A percentile compares a stretch with the other conserved stretches of the same genome.
Conservation (phyloP, 2,329 filamentous ascomycete species). For the Pseudophaeomoniella oleicola region DNA sequence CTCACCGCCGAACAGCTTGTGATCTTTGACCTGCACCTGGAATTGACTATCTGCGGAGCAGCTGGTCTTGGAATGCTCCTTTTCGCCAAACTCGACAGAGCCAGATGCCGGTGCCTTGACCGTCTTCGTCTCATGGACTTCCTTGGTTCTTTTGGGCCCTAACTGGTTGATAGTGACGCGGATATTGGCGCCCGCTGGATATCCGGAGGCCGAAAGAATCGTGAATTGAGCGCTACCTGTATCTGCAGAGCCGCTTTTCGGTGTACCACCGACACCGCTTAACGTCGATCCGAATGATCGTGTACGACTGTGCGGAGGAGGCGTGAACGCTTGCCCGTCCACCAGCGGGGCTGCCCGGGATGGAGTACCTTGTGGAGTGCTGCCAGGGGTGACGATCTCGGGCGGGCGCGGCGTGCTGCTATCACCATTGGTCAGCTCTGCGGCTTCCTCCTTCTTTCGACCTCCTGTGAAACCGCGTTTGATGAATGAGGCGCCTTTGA, state of each 20-base stretch:
- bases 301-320: slow-evolving; percentile 27
- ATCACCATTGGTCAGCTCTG: slow-evolving; percentile 8
- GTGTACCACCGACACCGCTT: slow-evolving; percentile 35
- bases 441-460: slow-evolving; percentile 36
- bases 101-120: slow-evolving; percentile 54
- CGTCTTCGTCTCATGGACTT: slow-evolving; percentile 84
- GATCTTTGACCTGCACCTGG: slow-evolving; percentile 71
- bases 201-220: slow-evolving; percentile 64
- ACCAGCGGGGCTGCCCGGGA: slow-evolving; percentile 29
- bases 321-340: slow-evolving; percentile 6
- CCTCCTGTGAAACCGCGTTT: slow-evolving; percentile 67
- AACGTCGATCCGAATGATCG: slow-evolving; percentile 35
- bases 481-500: slow-evolving; percentile 82
- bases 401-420: slow-evolving; percentile 4
- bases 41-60: slow-evolving; percentile 77
- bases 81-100: slow-evolving; percentile 44
- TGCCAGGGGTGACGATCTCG: slow-evolving; percentile 4
- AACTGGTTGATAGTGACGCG: slow-evolving; percentile 59
- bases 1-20: slow-evolving; percentile 73
- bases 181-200: slow-evolving; percentile 61
- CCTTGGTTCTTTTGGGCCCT: slow-evolving; percentile 53
- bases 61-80: slow-evolving; percentile 60
- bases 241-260: slow-evolving; percentile 37
- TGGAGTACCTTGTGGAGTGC: slow-evolving; percentile 14
- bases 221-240: slow-evolving; percentile 67